These are phyloP conservation scores for Rubus idaeus DNA, from an alignment of 306 rosid genomes.

Conservation along the genomic window DNA sequence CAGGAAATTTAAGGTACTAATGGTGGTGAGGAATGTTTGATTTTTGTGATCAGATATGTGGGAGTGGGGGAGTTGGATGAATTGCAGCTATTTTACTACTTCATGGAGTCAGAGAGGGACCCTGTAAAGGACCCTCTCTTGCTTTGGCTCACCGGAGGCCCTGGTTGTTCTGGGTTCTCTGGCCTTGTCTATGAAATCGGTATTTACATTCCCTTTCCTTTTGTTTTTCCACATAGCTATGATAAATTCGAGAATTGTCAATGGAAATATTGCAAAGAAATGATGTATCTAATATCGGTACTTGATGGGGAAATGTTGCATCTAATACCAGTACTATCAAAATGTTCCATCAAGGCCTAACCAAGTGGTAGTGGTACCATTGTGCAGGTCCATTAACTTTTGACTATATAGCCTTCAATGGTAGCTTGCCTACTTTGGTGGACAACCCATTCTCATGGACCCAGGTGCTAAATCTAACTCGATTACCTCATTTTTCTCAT, in stretches of 20 bases:
- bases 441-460: slow-evolving; percentile 39
- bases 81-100: slow-evolving; percentile 45
- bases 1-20: background rate
- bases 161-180: slow-evolving; percentile 34
- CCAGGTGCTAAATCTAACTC: slow-evolving; percentile 2
- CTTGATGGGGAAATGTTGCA: no score
- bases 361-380: background rate
- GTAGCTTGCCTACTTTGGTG: background rate
- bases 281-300: background rate
- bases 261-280: background rate
- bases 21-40: background rate
- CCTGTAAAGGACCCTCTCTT: slow-evolving; percentile 37
- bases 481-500: background rate
- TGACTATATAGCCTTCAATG: slow-evolving; percentile 15
- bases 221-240: background rate
- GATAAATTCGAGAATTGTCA: background rate
- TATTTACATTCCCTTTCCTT: background rate
- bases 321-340: no score
- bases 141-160: slow-evolving; percentile 46
- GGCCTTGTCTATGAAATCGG: slow-evolving; percentile 40
- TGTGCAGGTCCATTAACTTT: slow-evolving; percentile 34
- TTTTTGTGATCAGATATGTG: slow-evolving; percentile 27
- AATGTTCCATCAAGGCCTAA: background rate
- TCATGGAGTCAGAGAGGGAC: slow-evolving; percentile 29
- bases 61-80: slow-evolving; percentile 39